Conservation (phyloP, 108 stramenopile species). For the Cyclostephanos invisitatus region DNA sequence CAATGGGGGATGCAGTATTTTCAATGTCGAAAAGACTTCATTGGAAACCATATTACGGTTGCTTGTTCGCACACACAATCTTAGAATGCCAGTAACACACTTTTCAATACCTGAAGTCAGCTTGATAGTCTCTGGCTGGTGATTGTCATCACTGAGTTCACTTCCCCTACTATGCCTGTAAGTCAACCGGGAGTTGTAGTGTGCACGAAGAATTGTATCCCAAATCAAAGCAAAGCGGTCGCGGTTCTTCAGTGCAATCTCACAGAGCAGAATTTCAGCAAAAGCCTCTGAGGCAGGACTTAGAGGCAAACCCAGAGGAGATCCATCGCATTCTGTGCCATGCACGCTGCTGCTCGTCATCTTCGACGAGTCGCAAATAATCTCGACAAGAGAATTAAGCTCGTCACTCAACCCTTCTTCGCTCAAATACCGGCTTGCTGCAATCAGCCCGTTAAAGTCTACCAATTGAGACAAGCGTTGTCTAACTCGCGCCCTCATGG, state of each 20-base stretch:
- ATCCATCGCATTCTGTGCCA: slow-evolving; percentile 16
- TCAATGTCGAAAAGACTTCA: slow-evolving; percentile 64
- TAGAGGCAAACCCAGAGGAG: slow-evolving; percentile 37
- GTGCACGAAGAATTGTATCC: slow-evolving; percentile 58
- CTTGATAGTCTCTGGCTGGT: slow-evolving; percentile 33
- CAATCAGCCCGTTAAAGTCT: slow-evolving; percentile 66
- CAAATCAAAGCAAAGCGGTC: slow-evolving; percentile 74
- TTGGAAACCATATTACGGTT: slow-evolving; percentile 63
- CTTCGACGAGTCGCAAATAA: slow-evolving; percentile 47
- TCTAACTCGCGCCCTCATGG: slow-evolving; percentile 71
- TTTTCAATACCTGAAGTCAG: slow-evolving; percentile 79
- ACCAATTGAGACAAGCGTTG: slow-evolving; percentile 63
- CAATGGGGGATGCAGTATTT: slow-evolving; percentile 49
- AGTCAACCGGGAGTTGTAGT: slow-evolving; percentile 61
- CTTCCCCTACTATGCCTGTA: slow-evolving; percentile 12
- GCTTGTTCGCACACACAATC: slow-evolving; percentile 59
- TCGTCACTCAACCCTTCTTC: slow-evolving; percentile 52
- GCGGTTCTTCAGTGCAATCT: slow-evolving; percentile 79
- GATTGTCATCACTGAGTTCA: slow-evolving; percentile 4
- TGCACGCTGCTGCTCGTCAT: slow-evolving; percentile 10
- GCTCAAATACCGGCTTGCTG: slow-evolving; percentile 77
- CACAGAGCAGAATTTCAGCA: slow-evolving; percentile 83
- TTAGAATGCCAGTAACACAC: slow-evolving; percentile 71
- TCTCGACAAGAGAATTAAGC: slow-evolving; percentile 62
- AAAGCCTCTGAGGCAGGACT: slow-evolving; percentile 87